phyloP scores from a whole-genome alignment of 1,284 basidiomycete genomes.

The Neotropicomus parvogracilis region DNA sequence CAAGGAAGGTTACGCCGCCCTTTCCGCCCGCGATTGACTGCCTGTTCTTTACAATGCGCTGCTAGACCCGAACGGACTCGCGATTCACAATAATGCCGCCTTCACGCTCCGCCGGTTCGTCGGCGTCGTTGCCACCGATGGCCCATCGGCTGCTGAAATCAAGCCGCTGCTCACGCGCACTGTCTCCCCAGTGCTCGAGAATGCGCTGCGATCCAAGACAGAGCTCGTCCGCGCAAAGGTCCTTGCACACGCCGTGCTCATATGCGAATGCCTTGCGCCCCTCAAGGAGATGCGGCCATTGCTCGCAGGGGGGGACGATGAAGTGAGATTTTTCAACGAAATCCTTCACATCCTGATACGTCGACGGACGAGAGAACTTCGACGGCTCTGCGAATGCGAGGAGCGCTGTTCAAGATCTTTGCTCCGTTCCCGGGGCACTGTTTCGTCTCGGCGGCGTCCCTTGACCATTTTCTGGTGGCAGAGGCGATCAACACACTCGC shows the following conservation, averaged over 20 bases:
- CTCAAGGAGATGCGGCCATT: constrained; percentile 80
- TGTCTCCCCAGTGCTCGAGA: constrained; percentile 82
- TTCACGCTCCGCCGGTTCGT: constrained; percentile 78
- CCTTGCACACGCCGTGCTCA: constrained; percentile 72
- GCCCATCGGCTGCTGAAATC: constrained; percentile 21
- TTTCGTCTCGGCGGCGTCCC: constrained; percentile 63
- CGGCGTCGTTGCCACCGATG: constrained; percentile 41
- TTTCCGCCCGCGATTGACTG: constrained; percentile 71
- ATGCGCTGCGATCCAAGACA: constrained; percentile 73
- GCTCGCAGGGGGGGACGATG: constrained; percentile 88
- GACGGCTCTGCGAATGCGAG: constrained; percentile 81
- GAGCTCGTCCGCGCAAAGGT: constrained; percentile 91
- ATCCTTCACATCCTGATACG: constrained; percentile 94
- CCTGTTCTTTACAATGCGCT: constrained; percentile 85
- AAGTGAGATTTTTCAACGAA: constrained; percentile 97
- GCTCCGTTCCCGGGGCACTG: constrained; percentile 86
- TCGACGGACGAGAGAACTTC: constrained; percentile 84
- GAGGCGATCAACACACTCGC: constrained; percentile 83
- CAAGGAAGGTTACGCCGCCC: constrained; percentile 48
- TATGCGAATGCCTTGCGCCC: constrained; percentile 56
- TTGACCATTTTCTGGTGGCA: constrained; percentile 89
- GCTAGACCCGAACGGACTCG: constrained; percentile 85
- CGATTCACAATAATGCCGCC: constrained; percentile 82
- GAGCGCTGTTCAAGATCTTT: constrained; percentile 79
- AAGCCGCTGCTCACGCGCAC: constrained; percentile 61